A percentile compares a stretch with the other conserved stretches of the same genome.
Evolutionary conservation across 2,329 filamentous ascomycete species (phyloP).

Genomic region (Epichloe scottii): DNA sequence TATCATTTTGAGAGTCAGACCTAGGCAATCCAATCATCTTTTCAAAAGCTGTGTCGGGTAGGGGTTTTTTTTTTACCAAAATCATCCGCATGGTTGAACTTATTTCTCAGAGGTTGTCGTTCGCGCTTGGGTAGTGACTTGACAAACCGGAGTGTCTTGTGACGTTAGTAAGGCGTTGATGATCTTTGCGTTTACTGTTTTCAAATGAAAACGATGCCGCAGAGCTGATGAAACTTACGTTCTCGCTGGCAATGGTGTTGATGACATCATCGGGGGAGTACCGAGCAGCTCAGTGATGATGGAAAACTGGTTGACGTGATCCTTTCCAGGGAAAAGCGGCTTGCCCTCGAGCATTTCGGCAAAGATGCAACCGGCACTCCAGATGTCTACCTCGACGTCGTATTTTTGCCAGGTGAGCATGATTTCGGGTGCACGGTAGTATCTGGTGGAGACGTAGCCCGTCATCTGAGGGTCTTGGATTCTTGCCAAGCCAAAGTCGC

Average conservation of each 20-base stretch:
- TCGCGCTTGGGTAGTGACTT: slow-evolving; percentile 94
- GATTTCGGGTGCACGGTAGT: slow-evolving; percentile 97
- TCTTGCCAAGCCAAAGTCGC: slow-evolving; percentile 92
- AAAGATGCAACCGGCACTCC: slow-evolving; percentile 98
- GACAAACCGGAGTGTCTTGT: slow-evolving; percentile 84
- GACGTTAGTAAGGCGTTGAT: too few species aligned
- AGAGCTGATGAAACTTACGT: slow-evolving; percentile 45
- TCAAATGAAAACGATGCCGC: neutral
- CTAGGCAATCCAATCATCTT: neutral
- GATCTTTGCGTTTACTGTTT: neutral
- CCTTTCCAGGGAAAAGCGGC: slow-evolving; percentile 94
- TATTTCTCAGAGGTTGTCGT: slow-evolving; percentile 70
- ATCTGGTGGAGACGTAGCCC: slow-evolving; percentile 94
- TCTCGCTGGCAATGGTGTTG: slow-evolving; percentile 95
- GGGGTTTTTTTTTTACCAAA: slow-evolving; percentile 41
- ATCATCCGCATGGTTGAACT: slow-evolving; percentile 92
- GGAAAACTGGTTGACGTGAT: slow-evolving; percentile 98
- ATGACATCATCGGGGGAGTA: slow-evolving; percentile 98
- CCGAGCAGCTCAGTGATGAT: slow-evolving; percentile 97
- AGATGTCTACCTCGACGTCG: slow-evolving; percentile 97
- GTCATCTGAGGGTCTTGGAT: slow-evolving; percentile 99
- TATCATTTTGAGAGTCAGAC: slow-evolving; percentile 19
- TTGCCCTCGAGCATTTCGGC: slow-evolving; percentile 99
- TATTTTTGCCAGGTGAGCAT: slow-evolving; percentile 99
- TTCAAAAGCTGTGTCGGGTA: neutral